Base-by-base conservation (phyloP, 2,329 filamentous ascomycete species). In the Calonectria leucothoes region DNA sequence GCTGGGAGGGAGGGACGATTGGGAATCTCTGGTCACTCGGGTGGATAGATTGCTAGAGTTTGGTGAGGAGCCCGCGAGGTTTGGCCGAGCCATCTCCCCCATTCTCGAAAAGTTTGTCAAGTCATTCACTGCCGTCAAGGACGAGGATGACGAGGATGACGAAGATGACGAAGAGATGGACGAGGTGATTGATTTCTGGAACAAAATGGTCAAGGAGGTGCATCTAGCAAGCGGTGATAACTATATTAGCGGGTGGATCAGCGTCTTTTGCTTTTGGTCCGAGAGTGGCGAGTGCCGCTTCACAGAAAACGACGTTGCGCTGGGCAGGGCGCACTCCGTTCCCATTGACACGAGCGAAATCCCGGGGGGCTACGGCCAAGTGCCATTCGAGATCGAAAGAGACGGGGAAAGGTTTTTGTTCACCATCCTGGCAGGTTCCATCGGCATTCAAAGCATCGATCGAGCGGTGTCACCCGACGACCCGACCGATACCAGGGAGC, bases 1-100 rank as follows among this genome's bases (percentile, higher is more conserved):
- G 1, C 82, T 88, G 0, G 89, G 89, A 2, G 83, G 87, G 45
- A 78, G 82, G 15, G 69, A 72, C 1, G 89, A 91, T 79, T 91
- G 87, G 84, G 77, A 82, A 25, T 27, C 74, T 1, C 79, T 85
- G 1, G 71, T 82, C 5, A 5, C 17, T 0, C 81, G 82, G 3
- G 45, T 88, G 4, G 82, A 87, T 11, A 84, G 83, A 65, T 74
- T 89, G 0, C 48, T 74, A 0, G 66, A 81, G 1, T 82, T 85
- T 20, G 87, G 86, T 0, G 66, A 79, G 2, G 82, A 89, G 69
- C 77, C 85, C 0, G 73, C 72, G 0, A 68, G 75, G 14, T 87
- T 86, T 45, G 74, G 74, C 6, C 55, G 72, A 4, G 77, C 86
- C 25, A 80, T 89, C 3, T 73, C 69, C 1, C 84, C 86, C 0